phyloP scores from a whole-genome alignment of 192 early-diverging fungal genomes.

The Cetraspora pellucida region DNA sequence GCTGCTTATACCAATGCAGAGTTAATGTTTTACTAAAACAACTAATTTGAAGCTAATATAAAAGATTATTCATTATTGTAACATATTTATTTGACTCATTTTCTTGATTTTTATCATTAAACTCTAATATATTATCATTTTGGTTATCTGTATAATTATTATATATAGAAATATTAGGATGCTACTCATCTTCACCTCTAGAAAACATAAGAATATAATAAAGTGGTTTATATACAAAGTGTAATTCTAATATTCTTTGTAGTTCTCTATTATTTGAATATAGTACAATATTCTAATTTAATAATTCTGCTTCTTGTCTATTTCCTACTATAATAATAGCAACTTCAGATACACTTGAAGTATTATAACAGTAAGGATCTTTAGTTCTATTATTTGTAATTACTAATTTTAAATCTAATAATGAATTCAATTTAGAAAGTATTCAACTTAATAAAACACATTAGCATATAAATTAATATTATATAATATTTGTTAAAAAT shows the following conservation, averaged over 20 bases:
- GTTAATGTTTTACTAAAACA: constrained; percentile 13
- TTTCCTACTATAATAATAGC: not conserved
- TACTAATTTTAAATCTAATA: not conserved
- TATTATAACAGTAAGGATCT: constrained; percentile 5
- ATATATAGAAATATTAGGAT: not conserved
- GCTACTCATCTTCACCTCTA: constrained; percentile 33
- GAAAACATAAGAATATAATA: constrained; percentile 33
- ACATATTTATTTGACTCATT: not conserved
- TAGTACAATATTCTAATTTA: constrained; percentile 27
- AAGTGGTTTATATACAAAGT: constrained; percentile 22
- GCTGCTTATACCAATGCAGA: constrained; percentile 32
- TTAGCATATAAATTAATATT: constrained; percentile 18
- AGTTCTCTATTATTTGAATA: constrained; percentile 8
- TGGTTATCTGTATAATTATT: not conserved
- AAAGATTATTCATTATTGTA: constrained; percentile 20
- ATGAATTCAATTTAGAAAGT: not conserved
- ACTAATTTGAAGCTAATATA: constrained; percentile 35
- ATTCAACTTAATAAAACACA: not conserved
- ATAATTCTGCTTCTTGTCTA: not conserved
- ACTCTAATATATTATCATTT: not conserved
- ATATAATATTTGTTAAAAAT: constrained; percentile 9
- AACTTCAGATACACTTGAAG: not conserved
- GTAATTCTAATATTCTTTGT: constrained; percentile 17
- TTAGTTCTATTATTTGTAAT: constrained; percentile 10
- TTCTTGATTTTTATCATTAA: not conserved